Evolutionary conservation across 2,329 filamentous ascomycete species (phyloP).

Genomic region (Hypocreales sp.): DNA sequence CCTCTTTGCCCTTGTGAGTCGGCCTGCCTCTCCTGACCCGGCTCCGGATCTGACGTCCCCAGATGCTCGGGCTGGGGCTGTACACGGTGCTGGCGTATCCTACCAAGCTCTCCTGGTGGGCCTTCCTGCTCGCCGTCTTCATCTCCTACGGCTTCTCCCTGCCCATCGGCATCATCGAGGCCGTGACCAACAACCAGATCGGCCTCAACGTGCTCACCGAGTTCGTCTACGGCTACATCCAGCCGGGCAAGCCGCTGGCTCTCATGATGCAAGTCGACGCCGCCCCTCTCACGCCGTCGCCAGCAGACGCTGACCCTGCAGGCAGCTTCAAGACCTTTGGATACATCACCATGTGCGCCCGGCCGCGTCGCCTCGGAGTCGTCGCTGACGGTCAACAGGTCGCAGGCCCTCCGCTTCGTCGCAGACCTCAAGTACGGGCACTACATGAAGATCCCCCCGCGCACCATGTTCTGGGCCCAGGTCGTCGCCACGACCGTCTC

Average conservation of each 20-base stretch:
- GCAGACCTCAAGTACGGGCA: constrained; percentile 56
- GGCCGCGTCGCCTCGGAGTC: not conserved
- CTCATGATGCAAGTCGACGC: constrained; percentile 51
- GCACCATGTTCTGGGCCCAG: constrained; percentile 51
- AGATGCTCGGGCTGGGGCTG: constrained; percentile 40
- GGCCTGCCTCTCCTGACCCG: too few species aligned
- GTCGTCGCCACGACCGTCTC: constrained; percentile 50
- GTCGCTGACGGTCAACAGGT: constrained; percentile 14
- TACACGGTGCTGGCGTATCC: constrained; percentile 42
- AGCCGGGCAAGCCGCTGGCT: constrained; percentile 54
- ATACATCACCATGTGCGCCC: constrained; percentile 38
- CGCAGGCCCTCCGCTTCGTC: constrained; percentile 48
- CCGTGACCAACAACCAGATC: constrained; percentile 54
- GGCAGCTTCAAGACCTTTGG: constrained; percentile 49
- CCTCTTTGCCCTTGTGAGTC: constrained; percentile 36
- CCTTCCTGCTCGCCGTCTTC: constrained; percentile 48
- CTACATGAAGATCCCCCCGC: constrained; percentile 57
- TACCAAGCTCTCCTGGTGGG: constrained; percentile 59
- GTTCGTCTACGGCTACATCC: constrained; percentile 61
- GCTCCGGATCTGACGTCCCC: not conserved
- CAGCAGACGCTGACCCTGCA: too few species aligned
- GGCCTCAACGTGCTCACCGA: constrained; percentile 62
- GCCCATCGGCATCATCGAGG: constrained; percentile 55
- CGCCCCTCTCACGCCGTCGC: too few species aligned
- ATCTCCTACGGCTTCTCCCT: constrained; percentile 50